Evolutionary conservation across 2,329 filamentous ascomycete genomes (phyloP), one percentile per base, ranked within the genome.

Genomic region (Incumbomyces lentus): DNA sequence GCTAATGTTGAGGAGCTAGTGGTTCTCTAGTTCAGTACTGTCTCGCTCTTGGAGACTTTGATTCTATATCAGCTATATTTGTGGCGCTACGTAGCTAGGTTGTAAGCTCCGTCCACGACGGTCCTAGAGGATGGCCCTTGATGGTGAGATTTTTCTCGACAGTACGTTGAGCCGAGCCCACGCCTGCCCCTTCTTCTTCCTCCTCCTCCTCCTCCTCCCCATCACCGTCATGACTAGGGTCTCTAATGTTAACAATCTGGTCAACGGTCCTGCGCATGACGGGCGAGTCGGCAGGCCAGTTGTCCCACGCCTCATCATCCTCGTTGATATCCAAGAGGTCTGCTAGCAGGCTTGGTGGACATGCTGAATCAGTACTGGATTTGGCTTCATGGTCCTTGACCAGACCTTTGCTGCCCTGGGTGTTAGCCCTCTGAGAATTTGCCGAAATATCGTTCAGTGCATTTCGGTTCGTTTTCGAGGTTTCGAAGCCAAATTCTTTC

Each of bases 251-350:
- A n/a, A 45, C 42, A 32, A 22, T n/a, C 33, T 31, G 22, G 10
- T 26, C 34, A 36, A 13, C 42, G 7, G 26, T 19, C 19, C 34
- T 45, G 13, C 30, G 11, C 16, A 17, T 34, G 3, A 30, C 19
- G 14, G 73, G 71, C 2, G 72, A 70, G 49, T 77, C 74, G 8
- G 13, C 42, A 14, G 42, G 33, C 75, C 75, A 78, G 47, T 63
- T 67, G 59, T 74, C 74, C 74, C 74, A 78, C 44, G 63, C 64
- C 47, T 74, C 73, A 53, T 70, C 69, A 39, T 72, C 71, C 52
- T 69, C 59, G 58, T 62, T 58, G 58, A 56, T 51, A 34, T 52
- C 51, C 13, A 50, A 18, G 33, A 44, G 50, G 51, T 40, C 52
- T 44, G 30, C 52, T 26, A 32, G 53, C 35, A 52, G 32, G 30